phyloP scores from a whole-genome alignment of 1,139 yeast genomes.

The Yamadazyma triangularis region DNA sequence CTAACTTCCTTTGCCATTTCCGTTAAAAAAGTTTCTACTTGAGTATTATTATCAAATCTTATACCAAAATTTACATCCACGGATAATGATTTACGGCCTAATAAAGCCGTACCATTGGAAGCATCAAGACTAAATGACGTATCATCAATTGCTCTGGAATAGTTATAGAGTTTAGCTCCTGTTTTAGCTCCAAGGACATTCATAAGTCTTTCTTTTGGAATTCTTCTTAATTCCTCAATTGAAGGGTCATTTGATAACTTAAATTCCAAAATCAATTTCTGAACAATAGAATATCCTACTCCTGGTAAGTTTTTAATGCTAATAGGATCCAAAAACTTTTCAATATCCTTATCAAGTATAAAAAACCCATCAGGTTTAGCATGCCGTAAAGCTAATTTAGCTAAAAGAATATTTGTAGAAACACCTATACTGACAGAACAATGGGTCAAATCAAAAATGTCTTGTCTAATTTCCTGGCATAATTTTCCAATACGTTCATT shows the following conservation, averaged over 20 bases:
- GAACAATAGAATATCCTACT: slow-evolving; percentile 55
- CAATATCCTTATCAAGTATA: slow-evolving; percentile 26
- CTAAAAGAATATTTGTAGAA: slow-evolving; percentile 66
- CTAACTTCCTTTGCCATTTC: slow-evolving; percentile 58
- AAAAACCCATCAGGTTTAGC: slow-evolving; percentile 81
- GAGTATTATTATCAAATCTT: slow-evolving; percentile 55
- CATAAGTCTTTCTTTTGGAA: slow-evolving; percentile 36
- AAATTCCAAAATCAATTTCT: slow-evolving; percentile 10
- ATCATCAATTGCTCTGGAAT: slow-evolving; percentile 64
- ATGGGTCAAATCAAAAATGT: slow-evolving; percentile 43
- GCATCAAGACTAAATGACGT: slow-evolving; percentile 49
- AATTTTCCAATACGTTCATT: slow-evolving; percentile 19
- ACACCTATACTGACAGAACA: slow-evolving; percentile 80
- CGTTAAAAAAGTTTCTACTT: slow-evolving; percentile 61
- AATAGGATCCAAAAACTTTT: slow-evolving; percentile 38
- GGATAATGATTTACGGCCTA: slow-evolving; percentile 69
- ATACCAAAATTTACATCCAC: slow-evolving; percentile 93
- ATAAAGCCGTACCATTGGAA: slow-evolving; percentile 35
- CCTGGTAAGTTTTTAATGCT: slow-evolving; percentile 72
- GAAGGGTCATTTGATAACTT: slow-evolving; percentile 10
- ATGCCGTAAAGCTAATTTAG: slow-evolving; percentile 65
- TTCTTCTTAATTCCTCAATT: slow-evolving; percentile 28
- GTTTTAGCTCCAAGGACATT: slow-evolving; percentile 61
- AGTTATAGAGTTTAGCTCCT: slow-evolving; percentile 58
- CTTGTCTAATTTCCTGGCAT: slow-evolving; percentile 37